Conservation (phyloP, 2,329 filamentous ascomycete species). For the Colletotrichum sp. region DNA sequence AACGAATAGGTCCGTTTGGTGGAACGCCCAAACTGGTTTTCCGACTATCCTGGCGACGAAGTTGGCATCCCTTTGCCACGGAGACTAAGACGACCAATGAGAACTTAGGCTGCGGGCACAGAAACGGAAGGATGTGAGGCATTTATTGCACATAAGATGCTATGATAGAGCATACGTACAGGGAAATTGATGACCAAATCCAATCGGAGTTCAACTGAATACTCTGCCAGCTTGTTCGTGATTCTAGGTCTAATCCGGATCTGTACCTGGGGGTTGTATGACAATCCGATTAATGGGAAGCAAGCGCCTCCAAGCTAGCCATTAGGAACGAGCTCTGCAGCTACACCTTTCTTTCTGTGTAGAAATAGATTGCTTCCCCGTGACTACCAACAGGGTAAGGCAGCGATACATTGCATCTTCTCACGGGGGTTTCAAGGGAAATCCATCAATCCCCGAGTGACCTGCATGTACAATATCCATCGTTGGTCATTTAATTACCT, state of each 20-base stretch:
- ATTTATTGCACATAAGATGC: not conserved
- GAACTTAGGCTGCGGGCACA: not conserved
- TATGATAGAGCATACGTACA: fast-evolving
- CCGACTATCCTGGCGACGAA: not conserved
- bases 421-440: not conserved
- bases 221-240: not conserved
- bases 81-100: not conserved
- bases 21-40: not conserved
- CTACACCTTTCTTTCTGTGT: not conserved
- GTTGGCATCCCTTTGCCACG: not conserved
- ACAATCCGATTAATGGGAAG: too few relatives aligned
- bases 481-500: too few relatives aligned
- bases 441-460: fast-evolving
- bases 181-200: not conserved
- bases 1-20: not conserved
- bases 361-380: fast-evolving
- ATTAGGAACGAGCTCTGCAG: too few relatives aligned
- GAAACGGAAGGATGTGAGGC: not conserved
- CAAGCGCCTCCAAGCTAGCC: too few relatives aligned
- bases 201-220: not conserved
- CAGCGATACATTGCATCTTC: not conserved
- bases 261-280: too few relatives aligned
- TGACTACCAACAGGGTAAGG: not conserved
- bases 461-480: not conserved
- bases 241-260: too few relatives aligned